Conservation (phyloP, 305 asterid genomes). For the Striga hermonthica region DNA sequence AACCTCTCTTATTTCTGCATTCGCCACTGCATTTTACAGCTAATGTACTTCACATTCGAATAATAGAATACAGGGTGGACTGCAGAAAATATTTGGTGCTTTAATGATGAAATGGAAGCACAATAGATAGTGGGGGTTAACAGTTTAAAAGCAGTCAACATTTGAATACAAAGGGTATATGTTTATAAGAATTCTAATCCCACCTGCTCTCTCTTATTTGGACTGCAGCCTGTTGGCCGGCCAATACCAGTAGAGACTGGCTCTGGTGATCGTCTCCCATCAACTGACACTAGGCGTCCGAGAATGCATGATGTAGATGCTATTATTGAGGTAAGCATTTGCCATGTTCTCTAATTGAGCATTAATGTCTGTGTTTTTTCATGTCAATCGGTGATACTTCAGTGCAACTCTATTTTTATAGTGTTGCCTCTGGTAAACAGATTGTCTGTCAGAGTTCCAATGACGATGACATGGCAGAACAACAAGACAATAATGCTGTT, state of each 20-base stretch:
- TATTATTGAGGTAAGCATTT: conserved; percentile 63
- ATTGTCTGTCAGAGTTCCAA: conserved; percentile 59
- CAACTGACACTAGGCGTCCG: conserved; percentile 83
- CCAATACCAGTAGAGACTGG: conserved; percentile 93
- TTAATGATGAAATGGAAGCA: too few relatives aligned
- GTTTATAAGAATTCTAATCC: conserved; percentile 21
- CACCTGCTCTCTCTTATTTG: conserved; percentile 32
- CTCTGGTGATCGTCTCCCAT: conserved; percentile 81
- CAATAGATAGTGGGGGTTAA: not conserved
- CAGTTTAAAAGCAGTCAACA: not conserved
- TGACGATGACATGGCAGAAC: conserved; percentile 53
- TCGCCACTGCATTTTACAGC: not conserved
- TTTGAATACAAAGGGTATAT: not conserved
- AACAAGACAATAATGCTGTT: conserved; percentile 40
- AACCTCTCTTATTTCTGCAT: not conserved
- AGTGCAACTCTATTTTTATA: conserved; percentile 12
- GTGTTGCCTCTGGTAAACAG: conserved; percentile 46
- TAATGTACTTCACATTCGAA: not conserved
- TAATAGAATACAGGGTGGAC: not conserved
- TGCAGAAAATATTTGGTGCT: not conserved
- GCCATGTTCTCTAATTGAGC: conserved; percentile 23
- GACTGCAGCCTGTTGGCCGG: conserved; percentile 76
- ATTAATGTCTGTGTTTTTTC: conserved; percentile 6
- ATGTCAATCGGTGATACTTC: conserved; percentile 10
- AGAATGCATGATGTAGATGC: conserved; percentile 80